Conservation (phyloP, 1,284 basidiomycete genomes). For the Tetrapyrgos nigripes region DNA sequence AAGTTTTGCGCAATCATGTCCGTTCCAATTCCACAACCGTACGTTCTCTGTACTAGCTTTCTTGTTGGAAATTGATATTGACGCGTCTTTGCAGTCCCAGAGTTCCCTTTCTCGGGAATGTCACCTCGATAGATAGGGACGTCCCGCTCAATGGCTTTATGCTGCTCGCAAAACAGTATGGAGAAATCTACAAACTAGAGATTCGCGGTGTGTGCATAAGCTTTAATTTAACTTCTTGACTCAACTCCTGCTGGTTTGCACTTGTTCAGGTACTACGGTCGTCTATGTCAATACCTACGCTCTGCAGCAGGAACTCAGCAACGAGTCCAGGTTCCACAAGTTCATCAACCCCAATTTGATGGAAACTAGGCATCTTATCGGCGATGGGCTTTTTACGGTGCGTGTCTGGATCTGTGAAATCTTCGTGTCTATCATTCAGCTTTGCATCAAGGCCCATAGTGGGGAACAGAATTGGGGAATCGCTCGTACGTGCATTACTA, state of each 20-base stretch:
- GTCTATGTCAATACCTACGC: slow-evolving; percentile 43
- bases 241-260: not conserved
- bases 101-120: slow-evolving; percentile 52
- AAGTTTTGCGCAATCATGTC: slow-evolving; percentile 21
- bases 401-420: slow-evolving; percentile 5
- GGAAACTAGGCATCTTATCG: slow-evolving; percentile 47
- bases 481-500: slow-evolving; percentile 40
- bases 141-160: slow-evolving; percentile 43
- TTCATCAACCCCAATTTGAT: slow-evolving; percentile 37
- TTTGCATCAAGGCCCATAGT: slow-evolving; percentile 34
- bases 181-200: slow-evolving; percentile 51
- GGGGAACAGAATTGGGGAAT: slow-evolving; percentile 56
- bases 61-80: too few relatives aligned
- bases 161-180: slow-evolving; percentile 50
- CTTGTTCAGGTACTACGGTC: slow-evolving; percentile 32
- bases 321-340: slow-evolving; percentile 55
- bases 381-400: slow-evolving; percentile 54
- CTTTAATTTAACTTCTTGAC: not conserved
- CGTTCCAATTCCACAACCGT: slow-evolving; percentile 37
- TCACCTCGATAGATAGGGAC: slow-evolving; percentile 43
- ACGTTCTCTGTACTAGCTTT: not conserved
- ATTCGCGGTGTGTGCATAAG: slow-evolving; percentile 39
- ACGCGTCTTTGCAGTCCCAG: slow-evolving; percentile 24
- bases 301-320: slow-evolving; percentile 48
- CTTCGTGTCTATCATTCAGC: not conserved